These are phyloP conservation scores for Mangifera indica DNA, from an alignment of 345 rosid genomes.

Conservation along the genomic window DNA sequence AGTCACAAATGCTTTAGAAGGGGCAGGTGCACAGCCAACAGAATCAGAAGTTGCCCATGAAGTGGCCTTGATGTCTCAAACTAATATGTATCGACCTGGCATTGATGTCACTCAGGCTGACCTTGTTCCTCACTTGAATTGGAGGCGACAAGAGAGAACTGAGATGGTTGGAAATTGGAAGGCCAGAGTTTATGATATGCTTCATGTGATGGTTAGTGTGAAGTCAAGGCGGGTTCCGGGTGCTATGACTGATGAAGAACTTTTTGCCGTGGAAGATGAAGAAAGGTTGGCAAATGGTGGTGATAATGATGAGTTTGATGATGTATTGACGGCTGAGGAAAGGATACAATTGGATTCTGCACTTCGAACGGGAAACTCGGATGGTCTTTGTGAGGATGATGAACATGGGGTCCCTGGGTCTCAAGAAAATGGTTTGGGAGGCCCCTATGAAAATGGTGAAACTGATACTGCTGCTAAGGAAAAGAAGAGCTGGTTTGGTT, in stretches of 20 bases:
- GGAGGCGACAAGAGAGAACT: constrained; percentile 97
- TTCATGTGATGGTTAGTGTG: constrained; percentile 93
- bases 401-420: constrained; percentile 52
- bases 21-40: constrained; percentile 91
- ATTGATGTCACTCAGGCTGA: constrained; percentile 98
- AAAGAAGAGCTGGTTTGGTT: constrained; percentile 94
- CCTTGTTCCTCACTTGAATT: constrained; percentile 79
- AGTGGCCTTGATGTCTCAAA: constrained; percentile 93
- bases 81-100: constrained; percentile 99
- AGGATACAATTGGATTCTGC: constrained; percentile 82
- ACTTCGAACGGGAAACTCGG: constrained; percentile 60
- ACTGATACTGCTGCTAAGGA: constrained; percentile 61
- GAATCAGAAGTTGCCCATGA: constrained; percentile 94
- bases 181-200: constrained; percentile 96
- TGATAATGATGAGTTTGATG: constrained; percentile 71
- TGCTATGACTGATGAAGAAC: constrained; percentile 98
- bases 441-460: constrained; percentile 54
- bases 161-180: constrained; percentile 97
- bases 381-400: constrained; percentile 67
- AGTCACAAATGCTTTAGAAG: constrained; percentile 93
- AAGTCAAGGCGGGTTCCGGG: constrained; percentile 98
- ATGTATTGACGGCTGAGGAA: constrained; percentile 86
- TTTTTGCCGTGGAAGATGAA: constrained; percentile 81
- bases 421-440: constrained; percentile 67
- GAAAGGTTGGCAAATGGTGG: constrained; percentile 58